Conservation (phyloP, 176 grass and related monocot species). For the Aegilops longissima region DNA sequence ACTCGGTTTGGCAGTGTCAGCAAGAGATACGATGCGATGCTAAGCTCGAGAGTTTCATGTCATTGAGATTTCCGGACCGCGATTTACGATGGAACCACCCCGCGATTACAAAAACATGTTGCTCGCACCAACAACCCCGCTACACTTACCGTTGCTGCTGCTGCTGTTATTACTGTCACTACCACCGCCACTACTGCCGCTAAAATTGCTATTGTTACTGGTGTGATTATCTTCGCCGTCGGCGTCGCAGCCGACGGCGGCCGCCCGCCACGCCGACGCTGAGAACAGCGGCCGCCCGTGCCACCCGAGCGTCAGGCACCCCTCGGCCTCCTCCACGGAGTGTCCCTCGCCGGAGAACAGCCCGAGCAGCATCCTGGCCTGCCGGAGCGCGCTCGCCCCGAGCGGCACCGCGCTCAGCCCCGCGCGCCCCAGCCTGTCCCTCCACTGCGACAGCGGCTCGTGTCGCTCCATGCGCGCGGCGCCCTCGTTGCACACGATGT, state of each 20-base stretch:
- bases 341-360: constrained; percentile 92
- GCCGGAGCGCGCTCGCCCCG: constrained; percentile 76
- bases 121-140: background rate
- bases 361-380: constrained; percentile 85
- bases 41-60: constrained; percentile 4
- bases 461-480: constrained; percentile 73
- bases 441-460: constrained; percentile 78
- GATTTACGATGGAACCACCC: constrained; percentile 9
- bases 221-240: constrained; percentile 29
- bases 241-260: background rate
- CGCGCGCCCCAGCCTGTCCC: constrained; percentile 39
- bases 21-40: background rate
- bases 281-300: constrained; percentile 81
- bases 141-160: constrained; percentile 31
- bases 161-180: constrained; percentile 47
- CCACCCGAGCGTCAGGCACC: constrained; percentile 91
- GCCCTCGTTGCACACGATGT: constrained; percentile 78
- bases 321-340: constrained; percentile 76
- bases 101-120: constrained; percentile 20
- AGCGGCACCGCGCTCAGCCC: constrained; percentile 69
- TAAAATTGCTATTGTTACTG: constrained; percentile 33
- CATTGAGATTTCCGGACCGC: constrained; percentile 8
- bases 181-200: constrained; percentile 26
- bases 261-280: constrained; percentile 79
- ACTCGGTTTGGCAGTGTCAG: background rate